Base-by-base conservation (phyloP, 169 alveolate genomes). In the Plasmodium gonderi region DNA sequence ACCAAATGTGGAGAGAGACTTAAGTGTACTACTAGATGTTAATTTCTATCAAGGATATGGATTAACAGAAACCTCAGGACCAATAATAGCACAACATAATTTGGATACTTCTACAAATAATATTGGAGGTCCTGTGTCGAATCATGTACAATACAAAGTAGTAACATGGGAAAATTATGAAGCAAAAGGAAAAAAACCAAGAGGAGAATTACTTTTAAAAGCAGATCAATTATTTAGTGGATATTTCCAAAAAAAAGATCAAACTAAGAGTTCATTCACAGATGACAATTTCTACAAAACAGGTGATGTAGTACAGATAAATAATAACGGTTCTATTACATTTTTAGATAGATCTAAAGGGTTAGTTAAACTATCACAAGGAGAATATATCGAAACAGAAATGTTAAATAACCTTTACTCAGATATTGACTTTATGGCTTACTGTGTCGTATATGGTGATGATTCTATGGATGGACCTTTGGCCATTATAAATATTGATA, bases 271-370 rank as follows among this genome's bases (percentile, higher is more conserved):
- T 51, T 95, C 98, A 38, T 74, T 97, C 40, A 75, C 93, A 20
- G 95, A 96, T 17, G 99, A 97, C 40, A 97, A 98, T 3, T 98
- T 99, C 98, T 92, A 97, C 6, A 97, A 95, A 79, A 98, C 99
- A 1, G 99, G 99, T 0, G 99, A 98, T 82, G 95, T 98, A 40
- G 99, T 98, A 12, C 97, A 96, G 80, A 91, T 95, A n/a, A 96
- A 91, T 69, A 92, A 92, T 7, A 97, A 95, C 77, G 98, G 99
- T 14, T 97, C 98, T 1, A 80, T 98, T 8, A 95, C 97, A 91
- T 94, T 98, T 68, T 96, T 98, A 69, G 99, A 98, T 93, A 95
- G 99, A 64, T 97, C 97, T 51, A 98, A 98, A 93, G 98, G 98
- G 94, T 96, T 98, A 44, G 97, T 98, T 91, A 98, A 98, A 82